These are phyloP conservation scores for Xylaria digitata DNA, from an alignment of 2,329 filamentous ascomycete genomes.

Conservation along the genomic window DNA sequence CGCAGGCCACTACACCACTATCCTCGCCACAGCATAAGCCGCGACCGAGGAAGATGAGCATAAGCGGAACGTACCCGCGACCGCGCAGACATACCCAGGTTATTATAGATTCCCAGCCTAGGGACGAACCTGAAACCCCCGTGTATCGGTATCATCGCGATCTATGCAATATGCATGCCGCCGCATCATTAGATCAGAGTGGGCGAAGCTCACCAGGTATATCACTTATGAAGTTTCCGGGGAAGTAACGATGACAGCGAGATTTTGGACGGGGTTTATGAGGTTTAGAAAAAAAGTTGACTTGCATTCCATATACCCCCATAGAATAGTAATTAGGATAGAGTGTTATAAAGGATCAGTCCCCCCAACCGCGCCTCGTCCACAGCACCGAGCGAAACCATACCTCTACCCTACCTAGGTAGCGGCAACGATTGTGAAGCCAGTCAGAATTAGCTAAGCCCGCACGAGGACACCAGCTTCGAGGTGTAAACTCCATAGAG, in stretches of 20 bases:
- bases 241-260: slow-evolving; percentile 15
- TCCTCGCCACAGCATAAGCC: slow-evolving; percentile 29
- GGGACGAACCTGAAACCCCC: slow-evolving; percentile 15
- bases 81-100: slow-evolving; percentile 36
- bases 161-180: slow-evolving; percentile 30
- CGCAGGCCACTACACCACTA: slow-evolving; percentile 31
- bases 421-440: neutral
- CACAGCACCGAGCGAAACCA: neutral
- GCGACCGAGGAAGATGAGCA: slow-evolving; percentile 40
- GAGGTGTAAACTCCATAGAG: neutral
- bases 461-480: neutral
- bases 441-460: neutral
- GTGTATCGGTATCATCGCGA: slow-evolving; percentile 24
- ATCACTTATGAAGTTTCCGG: slow-evolving; percentile 37
- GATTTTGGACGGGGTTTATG: neutral
- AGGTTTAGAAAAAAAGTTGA: slow-evolving; percentile 30
- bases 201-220: slow-evolving; percentile 40
- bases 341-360: slow-evolving; percentile 20
- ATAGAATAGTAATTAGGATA: slow-evolving; percentile 36
- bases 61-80: slow-evolving; percentile 35
- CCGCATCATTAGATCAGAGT: slow-evolving; percentile 29
- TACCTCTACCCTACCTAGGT: too few relatives aligned
- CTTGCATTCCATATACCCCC: slow-evolving; percentile 36
- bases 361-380: neutral
- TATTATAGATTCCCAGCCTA: slow-evolving; percentile 17